Evolutionary conservation across 257 asterid species (phyloP), one percentile per base, ranked within the genome.

Genomic region (Perilla frutescens): DNA sequence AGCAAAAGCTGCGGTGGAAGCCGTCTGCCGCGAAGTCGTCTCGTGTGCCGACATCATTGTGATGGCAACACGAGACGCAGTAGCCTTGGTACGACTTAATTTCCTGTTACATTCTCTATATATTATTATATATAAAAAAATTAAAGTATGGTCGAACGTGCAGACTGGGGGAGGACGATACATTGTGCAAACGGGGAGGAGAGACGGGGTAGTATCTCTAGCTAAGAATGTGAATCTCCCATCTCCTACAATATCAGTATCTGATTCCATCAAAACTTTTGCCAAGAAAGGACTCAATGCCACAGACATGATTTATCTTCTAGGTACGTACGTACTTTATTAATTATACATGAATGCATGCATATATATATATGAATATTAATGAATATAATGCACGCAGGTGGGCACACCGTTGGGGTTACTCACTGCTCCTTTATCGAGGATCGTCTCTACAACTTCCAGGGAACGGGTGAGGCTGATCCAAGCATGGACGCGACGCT

Each of bases 11-110:
- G 79, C 44, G 7, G 51, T 84, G 51, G 92, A 88, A 69, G 61
- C 72, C 2, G 5, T 40, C 32, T 90, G 90, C 73, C 86, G 84
- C 29, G 80, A 78, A 1, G 48, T 82, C 0, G 94, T 90, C 26
- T 90, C 94, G 6, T 87, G 96, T 67, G 92, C 94, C 60, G 93
- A 89, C 62, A 86, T 85, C 79, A 86, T 86, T 44, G 77, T 73
- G 45, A 79, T 90, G 83, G 92, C 92, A 5, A 79, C 92, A 36
- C 77, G 95, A 79, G 95, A 88, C 31, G 85, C 87, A 7, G 83
- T 88, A 32, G 68, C 82, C 56, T 40, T 76, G 77, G 87, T 88
- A 81, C 1, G 32, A 50, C 8, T 34, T 34, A 2, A 34, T 2
- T 56, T 58, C 64, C 12, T 11, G 65, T n/a, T 14, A 13, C 3